Conservation (phyloP, 2,329 filamentous ascomycete genomes). For the Penicillium sp. region DNA sequence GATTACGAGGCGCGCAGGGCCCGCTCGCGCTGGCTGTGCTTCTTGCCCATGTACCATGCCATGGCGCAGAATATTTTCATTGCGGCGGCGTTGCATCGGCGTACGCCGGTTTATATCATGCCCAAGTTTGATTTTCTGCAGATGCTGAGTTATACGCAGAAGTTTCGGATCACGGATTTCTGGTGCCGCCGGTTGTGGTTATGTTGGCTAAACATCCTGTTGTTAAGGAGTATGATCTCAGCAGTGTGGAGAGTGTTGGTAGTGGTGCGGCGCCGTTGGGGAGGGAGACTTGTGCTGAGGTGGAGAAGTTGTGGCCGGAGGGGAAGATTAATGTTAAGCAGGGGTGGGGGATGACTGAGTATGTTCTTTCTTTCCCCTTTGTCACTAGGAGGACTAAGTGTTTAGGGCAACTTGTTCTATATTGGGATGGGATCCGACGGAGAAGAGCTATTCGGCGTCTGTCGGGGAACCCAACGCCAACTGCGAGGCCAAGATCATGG, state of each 20-base stretch:
- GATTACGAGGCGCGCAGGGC: slow-evolving; percentile 45
- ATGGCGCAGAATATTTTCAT: slow-evolving; percentile 68
- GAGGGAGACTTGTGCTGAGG: slow-evolving; percentile 51
- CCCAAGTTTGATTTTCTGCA: slow-evolving; percentile 67
- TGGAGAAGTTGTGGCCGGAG: slow-evolving; percentile 53
- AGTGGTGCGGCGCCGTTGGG: slow-evolving; percentile 66
- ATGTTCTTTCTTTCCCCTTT: slow-evolving; percentile 27
- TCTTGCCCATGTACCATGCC: slow-evolving; percentile 72
- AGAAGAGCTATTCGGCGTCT: slow-evolving; percentile 42
- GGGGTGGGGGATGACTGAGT: slow-evolving; percentile 86
- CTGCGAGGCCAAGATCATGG: slow-evolving; percentile 62
- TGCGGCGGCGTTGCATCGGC: slow-evolving; percentile 50
- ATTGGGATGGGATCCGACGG: slow-evolving; percentile 57
- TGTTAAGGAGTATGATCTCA: slow-evolving; percentile 62
- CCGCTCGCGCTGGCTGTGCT: slow-evolving; percentile 53
- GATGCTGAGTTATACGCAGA: slow-evolving; percentile 64
- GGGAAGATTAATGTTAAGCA: slow-evolving; percentile 55
- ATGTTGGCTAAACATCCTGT: slow-evolving; percentile 66
- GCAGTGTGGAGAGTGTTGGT: slow-evolving; percentile 55
- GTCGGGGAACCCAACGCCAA: slow-evolving; percentile 65
- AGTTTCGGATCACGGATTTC: slow-evolving; percentile 60
- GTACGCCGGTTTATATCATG: slow-evolving; percentile 70
- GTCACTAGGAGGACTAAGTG: background rate
- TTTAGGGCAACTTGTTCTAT: slow-evolving; percentile 60
- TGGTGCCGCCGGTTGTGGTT: slow-evolving; percentile 72